A percentile compares a stretch with the other conserved stretches of the same genome.
These are phyloP conservation scores for Lipomyces yamanashiensis DNA, from an alignment of 805 yeast genomes.

Conservation along the genomic window DNA sequence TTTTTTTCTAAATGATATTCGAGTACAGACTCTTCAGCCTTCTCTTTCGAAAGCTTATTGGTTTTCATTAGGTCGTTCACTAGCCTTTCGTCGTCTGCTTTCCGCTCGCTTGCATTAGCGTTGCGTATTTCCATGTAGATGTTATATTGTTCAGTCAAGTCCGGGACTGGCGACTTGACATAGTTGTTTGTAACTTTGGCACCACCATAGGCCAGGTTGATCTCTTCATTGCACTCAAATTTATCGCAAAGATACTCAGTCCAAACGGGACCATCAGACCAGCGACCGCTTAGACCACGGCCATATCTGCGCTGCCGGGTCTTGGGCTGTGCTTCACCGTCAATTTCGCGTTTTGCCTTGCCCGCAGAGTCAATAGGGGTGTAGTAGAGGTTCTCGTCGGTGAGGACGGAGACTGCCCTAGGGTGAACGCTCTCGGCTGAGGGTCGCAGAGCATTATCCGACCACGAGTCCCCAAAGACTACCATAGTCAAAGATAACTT, in stretches of 20 bases:
- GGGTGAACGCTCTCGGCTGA: slow-evolving; percentile 1
- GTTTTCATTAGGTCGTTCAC: background rate
- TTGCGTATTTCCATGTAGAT: slow-evolving; percentile 11
- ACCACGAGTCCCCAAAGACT: slow-evolving; percentile 37
- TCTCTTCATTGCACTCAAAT: slow-evolving; percentile 14
- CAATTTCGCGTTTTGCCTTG: background rate
- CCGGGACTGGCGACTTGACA: slow-evolving; percentile 33
- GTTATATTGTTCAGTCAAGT: slow-evolving; percentile 17
- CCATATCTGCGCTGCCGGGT: slow-evolving; percentile 27
- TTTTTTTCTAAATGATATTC: slow-evolving; percentile 3
- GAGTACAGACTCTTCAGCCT: slow-evolving; percentile 1
- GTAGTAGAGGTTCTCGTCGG: slow-evolving; percentile 5
- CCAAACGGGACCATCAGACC: slow-evolving; percentile 36
- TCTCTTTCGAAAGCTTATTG: background rate
- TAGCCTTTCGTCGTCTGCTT: background rate
- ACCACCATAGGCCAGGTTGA: slow-evolving; percentile 34
- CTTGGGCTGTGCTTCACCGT: background rate
- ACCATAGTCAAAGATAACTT: slow-evolving; percentile 11
- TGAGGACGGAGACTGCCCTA: background rate
- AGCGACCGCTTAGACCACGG: slow-evolving; percentile 29
- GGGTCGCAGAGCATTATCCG: slow-evolving; percentile 32
- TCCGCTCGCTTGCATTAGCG: background rate
- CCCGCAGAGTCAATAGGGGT: background rate
- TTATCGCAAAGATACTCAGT: slow-evolving; percentile 28
- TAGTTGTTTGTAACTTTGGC: slow-evolving; percentile 31